Percentiles rank a stretch among this genome's conserved stretches.
Conservation (phyloP, 441 rosid species). For the Pelargonium cotyledonis region DNA sequence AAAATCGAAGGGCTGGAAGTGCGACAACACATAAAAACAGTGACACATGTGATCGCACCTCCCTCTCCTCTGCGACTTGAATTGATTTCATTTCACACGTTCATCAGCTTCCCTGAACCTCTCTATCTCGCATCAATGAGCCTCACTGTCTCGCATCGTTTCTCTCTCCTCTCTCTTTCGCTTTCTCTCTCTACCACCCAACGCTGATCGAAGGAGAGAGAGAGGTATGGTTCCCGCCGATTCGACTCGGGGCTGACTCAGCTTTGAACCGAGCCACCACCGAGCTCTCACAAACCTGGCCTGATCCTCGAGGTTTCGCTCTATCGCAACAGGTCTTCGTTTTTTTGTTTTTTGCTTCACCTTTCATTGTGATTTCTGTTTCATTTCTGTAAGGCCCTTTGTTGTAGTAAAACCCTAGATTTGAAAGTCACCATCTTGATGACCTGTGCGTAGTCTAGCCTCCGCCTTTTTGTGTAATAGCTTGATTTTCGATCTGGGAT, state of each 20-base stretch:
- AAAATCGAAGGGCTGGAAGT: not conserved
- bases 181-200: slow-evolving; percentile 13
- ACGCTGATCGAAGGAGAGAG: slow-evolving; percentile 15
- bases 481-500: slow-evolving; percentile 16
- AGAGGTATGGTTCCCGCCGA: slow-evolving; percentile 8
- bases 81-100: not conserved
- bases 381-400: not conserved
- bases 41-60: not conserved
- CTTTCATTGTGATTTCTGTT: not conserved
- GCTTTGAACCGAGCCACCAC: slow-evolving; percentile 6
- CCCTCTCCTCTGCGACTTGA: not conserved
- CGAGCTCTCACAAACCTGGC: slow-evolving; percentile 15
- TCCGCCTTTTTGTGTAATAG: not conserved
- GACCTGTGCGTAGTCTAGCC: slow-evolving; percentile 11
- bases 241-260: slow-evolving; percentile 28
- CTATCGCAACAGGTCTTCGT: not conserved
- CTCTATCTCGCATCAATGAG: not conserved
- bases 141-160: not conserved
- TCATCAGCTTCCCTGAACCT: not conserved
- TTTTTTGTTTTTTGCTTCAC: not conserved
- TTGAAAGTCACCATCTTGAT: slow-evolving; percentile 14
- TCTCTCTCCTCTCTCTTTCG: not conserved
- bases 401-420: not conserved
- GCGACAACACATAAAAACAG: not conserved
- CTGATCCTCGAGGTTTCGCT: slow-evolving; percentile 18